Conservation (phyloP, 2,329 filamentous ascomycete genomes). For the Colletotrichum neosansevieriae region DNA sequence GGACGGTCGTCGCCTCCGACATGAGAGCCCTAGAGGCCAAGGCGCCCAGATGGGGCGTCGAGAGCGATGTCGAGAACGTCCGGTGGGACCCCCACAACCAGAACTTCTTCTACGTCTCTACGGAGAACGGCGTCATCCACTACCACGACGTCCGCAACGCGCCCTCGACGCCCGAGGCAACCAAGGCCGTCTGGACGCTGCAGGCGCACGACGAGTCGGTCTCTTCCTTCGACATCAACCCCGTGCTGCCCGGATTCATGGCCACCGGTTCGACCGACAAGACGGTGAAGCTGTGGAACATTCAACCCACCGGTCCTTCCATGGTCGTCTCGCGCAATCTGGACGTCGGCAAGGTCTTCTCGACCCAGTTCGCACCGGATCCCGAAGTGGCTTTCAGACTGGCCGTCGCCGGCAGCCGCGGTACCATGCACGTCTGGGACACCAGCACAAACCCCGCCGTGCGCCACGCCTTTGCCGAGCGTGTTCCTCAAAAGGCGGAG, state of each 20-base stretch:
- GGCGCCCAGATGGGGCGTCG: conserved; percentile 88
- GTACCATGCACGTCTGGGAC: conserved; percentile 94
- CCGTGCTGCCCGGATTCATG: conserved; percentile 89
- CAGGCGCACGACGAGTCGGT: conserved; percentile 95
- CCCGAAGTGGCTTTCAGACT: conserved; percentile 90
- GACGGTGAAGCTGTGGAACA: conserved; percentile 97
- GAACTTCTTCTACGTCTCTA: conserved; percentile 96
- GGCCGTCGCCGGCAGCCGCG: conserved; percentile 94
- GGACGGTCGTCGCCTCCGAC: conserved; percentile 92
- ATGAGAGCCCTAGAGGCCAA: conserved; percentile 92
- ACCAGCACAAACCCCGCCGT: conserved; percentile 93
- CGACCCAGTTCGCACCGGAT: conserved; percentile 90
- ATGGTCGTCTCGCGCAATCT: conserved; percentile 94
- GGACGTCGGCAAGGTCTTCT: conserved; percentile 95
- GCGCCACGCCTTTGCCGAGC: conserved; percentile 81
- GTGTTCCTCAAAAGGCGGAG: conserved; percentile 66
- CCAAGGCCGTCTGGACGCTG: conserved; percentile 91
- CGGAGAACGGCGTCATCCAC: conserved; percentile 91
- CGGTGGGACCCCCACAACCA: conserved; percentile 93
- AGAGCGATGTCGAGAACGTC: conserved; percentile 93
- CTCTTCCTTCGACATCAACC: conserved; percentile 93
- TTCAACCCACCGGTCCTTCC: conserved; percentile 81
- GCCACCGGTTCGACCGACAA: conserved; percentile 95
- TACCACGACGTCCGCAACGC: conserved; percentile 88
- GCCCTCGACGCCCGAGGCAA: conserved; percentile 77